A percentile compares a stretch with the other conserved stretches of the same genome.
Conservation (phyloP, 106 monocot genomes). For the Xerophyta viscosa region DNA sequence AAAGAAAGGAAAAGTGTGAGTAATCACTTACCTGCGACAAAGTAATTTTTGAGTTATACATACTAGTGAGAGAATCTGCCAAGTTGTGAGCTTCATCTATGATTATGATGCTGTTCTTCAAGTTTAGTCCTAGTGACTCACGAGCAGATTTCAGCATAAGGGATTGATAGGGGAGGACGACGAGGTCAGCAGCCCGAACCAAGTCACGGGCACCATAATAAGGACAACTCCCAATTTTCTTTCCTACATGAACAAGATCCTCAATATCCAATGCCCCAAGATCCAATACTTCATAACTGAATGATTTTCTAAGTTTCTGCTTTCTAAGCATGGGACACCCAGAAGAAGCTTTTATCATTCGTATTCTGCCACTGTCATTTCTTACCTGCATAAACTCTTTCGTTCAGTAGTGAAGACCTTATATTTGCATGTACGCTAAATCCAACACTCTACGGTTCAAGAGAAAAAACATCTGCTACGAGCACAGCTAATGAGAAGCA, state of each 20-base stretch:
- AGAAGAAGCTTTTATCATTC: constrained; percentile 28
- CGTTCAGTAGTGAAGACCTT: no score
- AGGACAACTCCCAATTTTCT: constrained; percentile 75
- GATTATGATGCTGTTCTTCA: constrained; percentile 73
- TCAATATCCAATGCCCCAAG: constrained; percentile 79
- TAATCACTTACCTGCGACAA: constrained; percentile 46
- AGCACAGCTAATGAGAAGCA: no score
- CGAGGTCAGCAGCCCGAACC: constrained; percentile 59
- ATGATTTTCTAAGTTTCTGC: constrained; percentile 29
- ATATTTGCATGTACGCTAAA: no score
- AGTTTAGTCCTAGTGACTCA: constrained; percentile 81
- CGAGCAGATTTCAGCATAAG: constrained; percentile 80
- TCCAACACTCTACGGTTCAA: no score
- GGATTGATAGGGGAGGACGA: constrained; percentile 92
- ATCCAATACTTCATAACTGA: constrained; percentile 40
- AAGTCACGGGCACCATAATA: constrained; percentile 81
- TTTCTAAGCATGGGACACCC: constrained; percentile 91
- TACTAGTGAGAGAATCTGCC: constrained; percentile 84
- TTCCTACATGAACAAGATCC: constrained; percentile 77
- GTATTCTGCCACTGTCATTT: constrained; percentile 20
- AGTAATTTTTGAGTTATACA: constrained; percentile 83
- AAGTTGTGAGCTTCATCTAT: constrained; percentile 98
- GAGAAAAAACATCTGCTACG: no score
- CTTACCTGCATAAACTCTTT: no score
- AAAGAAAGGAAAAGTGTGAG: no score